Conservation (phyloP, 306 rosid genomes). For the Cercis canadensis region DNA sequence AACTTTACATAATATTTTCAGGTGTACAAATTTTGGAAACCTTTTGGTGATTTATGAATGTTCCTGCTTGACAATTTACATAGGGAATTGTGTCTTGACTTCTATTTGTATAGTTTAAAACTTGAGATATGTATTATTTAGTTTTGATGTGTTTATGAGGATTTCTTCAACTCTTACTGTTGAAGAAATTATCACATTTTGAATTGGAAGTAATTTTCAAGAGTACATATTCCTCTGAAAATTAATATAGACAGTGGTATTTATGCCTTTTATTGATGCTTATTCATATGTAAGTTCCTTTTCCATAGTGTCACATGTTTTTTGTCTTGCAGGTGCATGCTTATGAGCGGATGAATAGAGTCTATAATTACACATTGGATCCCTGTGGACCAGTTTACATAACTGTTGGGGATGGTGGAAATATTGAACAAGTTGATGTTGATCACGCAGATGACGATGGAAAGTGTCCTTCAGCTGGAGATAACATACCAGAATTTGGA, state of each 20-base stretch:
- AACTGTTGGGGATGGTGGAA: slow-evolving; percentile 95
- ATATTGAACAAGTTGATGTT: slow-evolving; percentile 86
- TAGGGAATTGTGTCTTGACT: background rate
- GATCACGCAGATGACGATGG: slow-evolving; percentile 89
- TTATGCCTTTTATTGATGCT: background rate
- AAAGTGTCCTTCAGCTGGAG: slow-evolving; percentile 83
- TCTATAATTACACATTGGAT: slow-evolving; percentile 80
- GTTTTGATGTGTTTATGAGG: background rate
- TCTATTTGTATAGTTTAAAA: background rate
- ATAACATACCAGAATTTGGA: slow-evolving; percentile 84
- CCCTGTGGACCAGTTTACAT: slow-evolving; percentile 84
- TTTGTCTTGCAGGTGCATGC: slow-evolving; percentile 79
- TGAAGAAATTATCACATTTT: background rate
- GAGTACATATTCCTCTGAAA: too few relatives aligned
- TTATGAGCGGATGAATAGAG: slow-evolving; percentile 89
- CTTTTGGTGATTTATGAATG: background rate
- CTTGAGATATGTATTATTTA: background rate
- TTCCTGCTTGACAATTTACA: background rate
- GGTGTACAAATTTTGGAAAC: slow-evolving; percentile 2
- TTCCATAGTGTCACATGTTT: background rate
- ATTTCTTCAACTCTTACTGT: background rate
- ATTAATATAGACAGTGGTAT: too few relatives aligned
- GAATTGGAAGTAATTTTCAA: too few relatives aligned
- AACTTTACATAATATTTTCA: background rate
- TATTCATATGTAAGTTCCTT: slow-evolving; percentile 12